These are phyloP conservation scores for Lodderomyces margitis DNA, from an alignment of 1,139 yeast species.

Conservation along the genomic window DNA sequence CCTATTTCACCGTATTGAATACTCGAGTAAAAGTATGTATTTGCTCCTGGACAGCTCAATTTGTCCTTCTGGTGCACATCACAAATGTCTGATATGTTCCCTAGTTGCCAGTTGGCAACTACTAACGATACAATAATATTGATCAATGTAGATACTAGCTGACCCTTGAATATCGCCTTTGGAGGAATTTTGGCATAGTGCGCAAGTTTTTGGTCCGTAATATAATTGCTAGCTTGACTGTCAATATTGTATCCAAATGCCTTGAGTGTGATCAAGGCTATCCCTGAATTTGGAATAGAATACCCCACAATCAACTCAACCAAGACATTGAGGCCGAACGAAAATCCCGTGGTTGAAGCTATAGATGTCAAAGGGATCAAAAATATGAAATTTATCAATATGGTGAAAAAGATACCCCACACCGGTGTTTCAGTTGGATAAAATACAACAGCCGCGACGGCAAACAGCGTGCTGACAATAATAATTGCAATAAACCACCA, in stretches of 20 bases:
- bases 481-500: slow-evolving; percentile 39
- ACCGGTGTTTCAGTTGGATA: slow-evolving; percentile 40
- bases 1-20: slow-evolving; percentile 40
- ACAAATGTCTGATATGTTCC: slow-evolving; percentile 26
- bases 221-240: slow-evolving; percentile 36
- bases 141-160: slow-evolving; percentile 28
- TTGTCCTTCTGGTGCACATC: slow-evolving; percentile 26
- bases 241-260: slow-evolving; percentile 40
- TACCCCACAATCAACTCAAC: slow-evolving; percentile 42
- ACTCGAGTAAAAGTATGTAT: slow-evolving; percentile 31
- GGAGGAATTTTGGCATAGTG: slow-evolving; percentile 38
- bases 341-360: slow-evolving; percentile 37
- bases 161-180: slow-evolving; percentile 33
- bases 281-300: slow-evolving; percentile 38
- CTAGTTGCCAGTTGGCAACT: slow-evolving; percentile 30
- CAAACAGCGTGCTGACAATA: slow-evolving; percentile 29
- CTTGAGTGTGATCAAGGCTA: slow-evolving; percentile 37
- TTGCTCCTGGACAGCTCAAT: slow-evolving; percentile 34
- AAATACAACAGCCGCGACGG: slow-evolving; percentile 28
- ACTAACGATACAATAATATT: slow-evolving; percentile 25
- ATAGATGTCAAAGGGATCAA: slow-evolving; percentile 37
- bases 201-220: slow-evolving; percentile 35
- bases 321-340: slow-evolving; percentile 38
- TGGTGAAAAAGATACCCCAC: slow-evolving; percentile 36
- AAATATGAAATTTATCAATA: slow-evolving; percentile 34